Evolutionary conservation across 352 stramenopile genomes (phyloP).

Genomic region (Globisporangium cederbergense): DNA sequence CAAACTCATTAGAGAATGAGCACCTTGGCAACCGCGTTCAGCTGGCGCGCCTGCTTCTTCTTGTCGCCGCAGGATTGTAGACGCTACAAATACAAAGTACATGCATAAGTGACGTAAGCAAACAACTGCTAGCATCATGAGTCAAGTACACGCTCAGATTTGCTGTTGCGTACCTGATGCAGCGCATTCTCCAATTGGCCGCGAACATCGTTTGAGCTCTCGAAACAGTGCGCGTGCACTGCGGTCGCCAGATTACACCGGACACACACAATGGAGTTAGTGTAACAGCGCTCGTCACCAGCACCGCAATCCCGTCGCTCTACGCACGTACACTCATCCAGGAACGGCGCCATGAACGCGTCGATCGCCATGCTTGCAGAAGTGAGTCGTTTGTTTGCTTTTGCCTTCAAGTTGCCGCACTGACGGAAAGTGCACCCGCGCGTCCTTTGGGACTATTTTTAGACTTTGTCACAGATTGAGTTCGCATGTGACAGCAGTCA

Average conservation of each 20-base stretch:
- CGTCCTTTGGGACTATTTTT: background rate
- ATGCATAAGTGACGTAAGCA: too few relatives aligned
- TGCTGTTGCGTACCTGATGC: conserved; percentile 37
- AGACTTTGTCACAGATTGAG: too few relatives aligned
- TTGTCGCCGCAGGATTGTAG: conserved; percentile 33
- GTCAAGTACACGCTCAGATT: background rate
- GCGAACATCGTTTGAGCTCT: conserved; percentile 49
- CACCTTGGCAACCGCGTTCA: conserved; percentile 65
- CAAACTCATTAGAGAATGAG: background rate
- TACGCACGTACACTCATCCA: conserved; percentile 44
- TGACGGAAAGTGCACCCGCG: background rate
- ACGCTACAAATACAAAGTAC: background rate
- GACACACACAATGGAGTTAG: background rate
- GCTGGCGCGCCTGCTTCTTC: conserved; percentile 55
- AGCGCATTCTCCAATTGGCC: conserved; percentile 68
- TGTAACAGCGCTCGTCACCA: background rate
- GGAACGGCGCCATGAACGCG: conserved; percentile 48
- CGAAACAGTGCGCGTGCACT: conserved; percentile 44
- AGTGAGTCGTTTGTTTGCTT: background rate
- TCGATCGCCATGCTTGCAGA: conserved; percentile 10
- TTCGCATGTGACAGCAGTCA: too few relatives aligned
- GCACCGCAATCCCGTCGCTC: background rate
- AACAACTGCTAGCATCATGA: background rate
- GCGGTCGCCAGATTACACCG: background rate
- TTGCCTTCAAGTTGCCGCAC: background rate